Evolutionary conservation across 768 basidiomycete species (phyloP).

Genomic region (Naganishia randhawae): DNA sequence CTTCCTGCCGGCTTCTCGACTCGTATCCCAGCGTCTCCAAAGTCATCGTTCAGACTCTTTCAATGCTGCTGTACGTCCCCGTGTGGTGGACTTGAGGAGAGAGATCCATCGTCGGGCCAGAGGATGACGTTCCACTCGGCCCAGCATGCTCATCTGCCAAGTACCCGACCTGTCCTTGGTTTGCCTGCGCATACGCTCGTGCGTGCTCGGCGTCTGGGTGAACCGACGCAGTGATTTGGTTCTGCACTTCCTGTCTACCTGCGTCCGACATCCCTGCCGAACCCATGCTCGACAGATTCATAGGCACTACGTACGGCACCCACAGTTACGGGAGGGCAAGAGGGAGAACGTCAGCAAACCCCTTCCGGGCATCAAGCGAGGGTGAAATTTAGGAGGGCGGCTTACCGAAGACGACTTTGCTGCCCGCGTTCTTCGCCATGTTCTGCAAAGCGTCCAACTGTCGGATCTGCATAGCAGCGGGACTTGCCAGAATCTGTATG

Average conservation of each 20-base stretch:
- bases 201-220: constrained; percentile 18
- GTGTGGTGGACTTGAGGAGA: constrained; percentile 11
- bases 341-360: neutral
- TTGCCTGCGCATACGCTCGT: constrained; percentile 10
- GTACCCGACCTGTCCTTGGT: constrained; percentile 15
- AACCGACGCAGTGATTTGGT: constrained; percentile 11
- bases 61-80: constrained; percentile 14
- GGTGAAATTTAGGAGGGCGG: neutral
- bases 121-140: neutral
- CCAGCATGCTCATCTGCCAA: neutral
- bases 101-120: constrained; percentile 11
- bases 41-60: neutral
- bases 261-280: constrained; percentile 7
- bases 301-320: no score
- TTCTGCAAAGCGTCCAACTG: constrained; percentile 92
- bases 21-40: neutral
- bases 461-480: constrained; percentile 96
- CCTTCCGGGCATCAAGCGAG: neutral
- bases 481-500: constrained; percentile 60
- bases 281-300: constrained; percentile 12
- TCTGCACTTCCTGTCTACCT: constrained; percentile 18
- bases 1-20: neutral
- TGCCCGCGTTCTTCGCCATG: constrained; percentile 84
- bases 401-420: constrained; percentile 80
- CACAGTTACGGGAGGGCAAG: neutral